Evolutionary conservation across 768 basidiomycete species (phyloP), one percentile per base, ranked within the genome.

Genomic region (Panus rudis): DNA sequence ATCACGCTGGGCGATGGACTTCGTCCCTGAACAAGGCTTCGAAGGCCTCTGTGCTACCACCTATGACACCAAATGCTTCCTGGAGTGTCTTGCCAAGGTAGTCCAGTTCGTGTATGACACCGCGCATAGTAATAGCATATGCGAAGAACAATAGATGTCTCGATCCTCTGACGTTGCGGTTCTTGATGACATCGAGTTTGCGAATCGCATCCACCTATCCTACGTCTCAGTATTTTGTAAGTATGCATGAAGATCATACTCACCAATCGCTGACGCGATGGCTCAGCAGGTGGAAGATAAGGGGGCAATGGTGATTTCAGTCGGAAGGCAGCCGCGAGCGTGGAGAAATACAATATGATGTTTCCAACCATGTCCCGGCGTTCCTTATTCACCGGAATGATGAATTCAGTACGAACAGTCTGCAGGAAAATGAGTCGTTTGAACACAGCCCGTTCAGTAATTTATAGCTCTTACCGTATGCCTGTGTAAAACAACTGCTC

Each of bases 291-390:
- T 3, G 96, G 96, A 1, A 99, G 75, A 60, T 92, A 97, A 0
- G 96, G 92, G 0, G 96, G 92, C n/a, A 99, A 68, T 2, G 96
- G 96, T 4, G 90, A 81, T 56, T 94, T 94, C 31, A 90, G 69
- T 14, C 79, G 70, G 60, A 93, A 88, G 1, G 84, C 83, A 2
- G 85, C 77, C 3, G 88, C 78, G 23, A 93, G 70, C 0, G 76
- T 78, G 1, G 89, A 86, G 59, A 92, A 85, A 59, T 82, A 91
- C 8, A 99, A 75, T 45, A 98, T 85, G 48, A 97, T 86, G 61
- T 91, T 94, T 27, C 93, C 93, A 37, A 81, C 90, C 88, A 99
- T 90, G 58, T 96, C 93, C 3, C 85, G 79, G 17, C 94, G 74
- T 54, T 96, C 84, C 56, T 67, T 75, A 56, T 87, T 96, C 37